These are phyloP conservation scores for Sarocladiaceae sp. DNA, from an alignment of 2,329 filamentous ascomycete genomes.

Conservation along the genomic window DNA sequence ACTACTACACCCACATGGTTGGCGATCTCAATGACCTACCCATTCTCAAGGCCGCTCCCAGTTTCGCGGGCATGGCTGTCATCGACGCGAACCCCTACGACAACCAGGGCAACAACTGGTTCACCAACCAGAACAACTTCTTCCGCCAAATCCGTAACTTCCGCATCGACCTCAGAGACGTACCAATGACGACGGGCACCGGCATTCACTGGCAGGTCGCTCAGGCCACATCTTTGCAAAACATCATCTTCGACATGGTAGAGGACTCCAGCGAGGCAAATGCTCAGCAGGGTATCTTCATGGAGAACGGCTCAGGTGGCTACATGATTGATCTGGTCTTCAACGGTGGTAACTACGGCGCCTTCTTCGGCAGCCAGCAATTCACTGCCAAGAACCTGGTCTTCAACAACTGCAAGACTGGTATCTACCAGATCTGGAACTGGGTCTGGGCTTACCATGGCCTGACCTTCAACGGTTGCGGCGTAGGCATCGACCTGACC, in stretches of 20 bases:
- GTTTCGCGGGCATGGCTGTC: slow-evolving; percentile 64
- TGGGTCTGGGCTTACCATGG: slow-evolving; percentile 78
- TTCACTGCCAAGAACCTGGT: slow-evolving; percentile 60
- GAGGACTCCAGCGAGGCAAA: slow-evolving; percentile 15
- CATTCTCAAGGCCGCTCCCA: slow-evolving; percentile 45
- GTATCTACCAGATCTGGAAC: slow-evolving; percentile 64
- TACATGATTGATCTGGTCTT: slow-evolving; percentile 57
- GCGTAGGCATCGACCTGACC: slow-evolving; percentile 76
- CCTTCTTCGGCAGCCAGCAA: slow-evolving; percentile 59
- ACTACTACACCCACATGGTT: slow-evolving; percentile 74
- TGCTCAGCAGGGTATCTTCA: slow-evolving; percentile 17
- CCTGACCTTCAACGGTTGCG: slow-evolving; percentile 67
- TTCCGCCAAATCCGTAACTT: slow-evolving; percentile 63
- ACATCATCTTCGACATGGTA: slow-evolving; percentile 44
- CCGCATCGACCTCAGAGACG: slow-evolving; percentile 25
- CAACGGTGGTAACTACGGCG: slow-evolving; percentile 54
- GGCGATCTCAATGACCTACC: slow-evolving; percentile 59
- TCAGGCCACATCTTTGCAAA: slow-evolving; percentile 48
- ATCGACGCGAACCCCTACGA: slow-evolving; percentile 62
- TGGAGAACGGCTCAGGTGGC: slow-evolving; percentile 31
- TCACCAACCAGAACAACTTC: slow-evolving; percentile 48
- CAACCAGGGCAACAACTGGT: slow-evolving; percentile 11
- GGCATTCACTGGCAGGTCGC: slow-evolving; percentile 61
- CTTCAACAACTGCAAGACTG: slow-evolving; percentile 59
- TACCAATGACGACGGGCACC: slow-evolving; percentile 40